A percentile compares a stretch with the other conserved stretches of the same genome.
Evolutionary conservation across 2,329 filamentous ascomycete genomes (phyloP).

Genomic region (Pseudogymnoascus sp.): DNA sequence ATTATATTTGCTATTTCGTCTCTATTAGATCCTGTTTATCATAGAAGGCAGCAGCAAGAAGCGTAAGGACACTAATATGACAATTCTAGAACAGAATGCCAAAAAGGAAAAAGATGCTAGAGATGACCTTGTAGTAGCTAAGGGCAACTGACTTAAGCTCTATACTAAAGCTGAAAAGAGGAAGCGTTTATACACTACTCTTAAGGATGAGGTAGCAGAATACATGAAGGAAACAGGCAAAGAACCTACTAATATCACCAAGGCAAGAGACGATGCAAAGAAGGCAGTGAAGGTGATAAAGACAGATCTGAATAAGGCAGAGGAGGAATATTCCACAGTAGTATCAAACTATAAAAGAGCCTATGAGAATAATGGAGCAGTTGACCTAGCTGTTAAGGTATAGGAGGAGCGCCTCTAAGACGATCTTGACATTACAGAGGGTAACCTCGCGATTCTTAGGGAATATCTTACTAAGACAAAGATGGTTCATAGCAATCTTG

Average conservation of each 20-base stretch:
- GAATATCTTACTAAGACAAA: neutral
- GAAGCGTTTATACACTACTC: neutral
- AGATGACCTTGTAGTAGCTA: neutral
- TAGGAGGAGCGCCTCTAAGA: neutral
- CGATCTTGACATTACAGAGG: neutral
- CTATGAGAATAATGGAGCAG: neutral
- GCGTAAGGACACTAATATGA: neutral
- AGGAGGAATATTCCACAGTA: neutral
- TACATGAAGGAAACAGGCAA: neutral
- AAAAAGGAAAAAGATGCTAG: neutral
- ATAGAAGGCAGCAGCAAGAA: neutral
- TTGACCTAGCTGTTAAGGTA: neutral
- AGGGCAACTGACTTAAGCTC: neutral
- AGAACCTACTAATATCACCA: neutral
- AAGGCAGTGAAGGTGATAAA: neutral
- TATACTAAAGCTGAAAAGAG: neutral
- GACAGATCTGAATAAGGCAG: neutral
- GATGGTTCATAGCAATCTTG: neutral
- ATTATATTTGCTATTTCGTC: neutral
- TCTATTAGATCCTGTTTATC: neutral
- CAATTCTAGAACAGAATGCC: neutral
- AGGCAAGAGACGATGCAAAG: neutral
- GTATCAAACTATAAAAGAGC: neutral
- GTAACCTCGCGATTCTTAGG: neutral
- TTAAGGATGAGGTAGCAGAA: neutral